Evolutionary conservation across 1,284 basidiomycete species (phyloP).

Genomic region (Moesziomyces parantarcticus): DNA sequence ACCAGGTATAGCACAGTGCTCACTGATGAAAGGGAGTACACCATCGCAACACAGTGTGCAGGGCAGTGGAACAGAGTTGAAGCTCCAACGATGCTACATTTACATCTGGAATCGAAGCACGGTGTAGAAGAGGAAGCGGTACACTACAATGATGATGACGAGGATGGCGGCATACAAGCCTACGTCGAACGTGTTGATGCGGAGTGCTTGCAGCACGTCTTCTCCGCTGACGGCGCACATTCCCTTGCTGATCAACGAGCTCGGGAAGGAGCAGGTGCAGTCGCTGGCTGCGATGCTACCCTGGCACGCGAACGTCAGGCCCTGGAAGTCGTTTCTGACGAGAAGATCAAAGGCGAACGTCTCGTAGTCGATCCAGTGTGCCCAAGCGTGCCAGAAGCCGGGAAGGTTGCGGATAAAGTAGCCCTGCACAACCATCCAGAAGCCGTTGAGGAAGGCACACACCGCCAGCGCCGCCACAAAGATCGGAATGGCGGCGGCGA

Average conservation of each 20-base stretch:
- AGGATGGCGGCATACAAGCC: slow-evolving; percentile 64
- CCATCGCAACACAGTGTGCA: no score
- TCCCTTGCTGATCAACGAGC: slow-evolving; percentile 18
- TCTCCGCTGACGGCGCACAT: slow-evolving; percentile 32
- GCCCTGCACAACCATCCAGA: slow-evolving; percentile 73
- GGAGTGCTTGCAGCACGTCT: slow-evolving; percentile 49
- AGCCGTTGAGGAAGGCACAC: slow-evolving; percentile 74
- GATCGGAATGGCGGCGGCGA: slow-evolving; percentile 73
- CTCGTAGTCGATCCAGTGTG: slow-evolving; percentile 70
- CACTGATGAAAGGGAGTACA: no score
- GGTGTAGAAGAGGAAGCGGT: slow-evolving; percentile 64
- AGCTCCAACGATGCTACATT: background rate
- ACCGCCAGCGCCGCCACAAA: slow-evolving; percentile 76
- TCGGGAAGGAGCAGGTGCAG: slow-evolving; percentile 33
- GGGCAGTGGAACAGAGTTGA: no score
- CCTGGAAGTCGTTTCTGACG: slow-evolving; percentile 72
- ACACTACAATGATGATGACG: slow-evolving; percentile 31
- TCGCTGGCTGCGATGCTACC: slow-evolving; percentile 56
- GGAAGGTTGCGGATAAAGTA: slow-evolving; percentile 73
- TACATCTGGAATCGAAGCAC: slow-evolving; percentile 43
- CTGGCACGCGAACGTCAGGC: slow-evolving; percentile 71
- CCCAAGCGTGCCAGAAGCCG: slow-evolving; percentile 74
- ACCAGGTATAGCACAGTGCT: no score
- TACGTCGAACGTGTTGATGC: slow-evolving; percentile 47
- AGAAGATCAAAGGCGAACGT: slow-evolving; percentile 71